Evolutionary conservation across 345 rosid genomes (phyloP), one percentile per base, ranked within the genome.

Genomic region (Dovyalis caffra): DNA sequence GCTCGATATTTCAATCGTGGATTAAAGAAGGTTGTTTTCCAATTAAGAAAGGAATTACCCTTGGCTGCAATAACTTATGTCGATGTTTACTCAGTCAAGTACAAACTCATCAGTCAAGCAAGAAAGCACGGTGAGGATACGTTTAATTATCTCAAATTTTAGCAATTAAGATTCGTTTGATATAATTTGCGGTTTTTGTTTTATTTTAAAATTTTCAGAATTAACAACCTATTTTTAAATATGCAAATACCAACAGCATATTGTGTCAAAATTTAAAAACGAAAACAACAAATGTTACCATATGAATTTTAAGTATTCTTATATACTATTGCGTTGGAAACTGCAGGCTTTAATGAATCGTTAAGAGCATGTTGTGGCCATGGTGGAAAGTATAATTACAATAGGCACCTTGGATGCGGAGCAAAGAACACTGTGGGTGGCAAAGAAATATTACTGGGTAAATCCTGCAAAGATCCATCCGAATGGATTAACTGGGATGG

Each of bases 331-430:
- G n/a, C n/a, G n/a, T n/a, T n/a, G n/a, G n/a, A n/a, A 15, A 25
- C 12, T 25, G 74, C 71, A 88, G 95, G 97, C n/a, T 90, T 94
- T 78, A 80, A 58, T 16, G 78, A 89, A 38, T 83, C 94, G 11
- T 45, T 90, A 56, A 85, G 85, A 26, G 80, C 90, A 7, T 92
- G 97, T 53, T 94, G 97, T 57, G 95, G 98, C 0, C 89, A 86
- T 70, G 97, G 97, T 20, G 98, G 98, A 25, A 90, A 83, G 80
- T 88, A 88, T 53, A 92, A 92, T 61, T 92, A 83, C 79, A 87
- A 85, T 70, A 79, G 67, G 58, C 2, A 82, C 32, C 72, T 83
- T 37, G 85, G 90, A 0, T 90, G 98, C 66, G 98, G 98, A 18
- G 81, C 58, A 32, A 85, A 73, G 76, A 64, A 64, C n/a, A 81